Evolutionary conservation across 176 grass and related monocot genomes (phyloP).

Genomic region (Bromus sterilis): DNA sequence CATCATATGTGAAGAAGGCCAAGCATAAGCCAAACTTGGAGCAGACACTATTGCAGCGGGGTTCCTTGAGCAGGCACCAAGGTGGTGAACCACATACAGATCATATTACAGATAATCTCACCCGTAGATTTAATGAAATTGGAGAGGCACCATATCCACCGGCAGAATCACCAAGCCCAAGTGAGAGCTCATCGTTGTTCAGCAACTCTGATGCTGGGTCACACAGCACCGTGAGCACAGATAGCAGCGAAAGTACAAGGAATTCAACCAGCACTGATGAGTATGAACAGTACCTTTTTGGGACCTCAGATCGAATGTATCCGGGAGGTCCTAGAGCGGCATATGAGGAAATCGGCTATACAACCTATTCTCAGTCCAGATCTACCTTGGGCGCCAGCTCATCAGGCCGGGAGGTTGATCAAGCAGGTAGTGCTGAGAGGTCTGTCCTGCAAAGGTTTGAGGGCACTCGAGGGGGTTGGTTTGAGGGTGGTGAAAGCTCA

Average conservation of each 20-base stretch:
- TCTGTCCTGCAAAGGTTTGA: constrained; percentile 5
- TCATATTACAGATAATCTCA: neutral
- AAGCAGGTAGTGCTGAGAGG: neutral
- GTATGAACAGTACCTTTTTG: constrained; percentile 37
- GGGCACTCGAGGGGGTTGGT: neutral
- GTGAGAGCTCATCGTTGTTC: constrained; percentile 82
- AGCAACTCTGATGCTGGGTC: constrained; percentile 61
- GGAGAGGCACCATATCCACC: constrained; percentile 18
- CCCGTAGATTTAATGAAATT: constrained; percentile 5
- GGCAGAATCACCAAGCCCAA: constrained; percentile 57
- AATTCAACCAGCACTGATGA: constrained; percentile 81
- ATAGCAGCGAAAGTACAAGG: constrained; percentile 62
- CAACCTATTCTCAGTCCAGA: neutral
- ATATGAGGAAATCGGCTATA: constrained; percentile 10
- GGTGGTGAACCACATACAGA: constrained; percentile 5
- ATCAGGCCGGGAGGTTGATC: constrained; percentile 27
- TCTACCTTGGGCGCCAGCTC: constrained; percentile 38
- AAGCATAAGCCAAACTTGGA: constrained; percentile 10
- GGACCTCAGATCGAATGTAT: constrained; percentile 26
- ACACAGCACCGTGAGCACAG: constrained; percentile 47
- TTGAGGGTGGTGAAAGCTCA: constrained; percentile 4
- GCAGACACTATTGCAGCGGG: neutral
- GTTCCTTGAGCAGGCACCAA: constrained; percentile 15
- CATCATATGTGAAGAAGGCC: constrained; percentile 28
- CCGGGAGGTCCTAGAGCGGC: constrained; percentile 1